Percentiles rank a stretch among this genome's conserved stretches.
phyloP scores from a whole-genome alignment of 768 basidiomycete species.

The Cubamyces lactineus region DNA sequence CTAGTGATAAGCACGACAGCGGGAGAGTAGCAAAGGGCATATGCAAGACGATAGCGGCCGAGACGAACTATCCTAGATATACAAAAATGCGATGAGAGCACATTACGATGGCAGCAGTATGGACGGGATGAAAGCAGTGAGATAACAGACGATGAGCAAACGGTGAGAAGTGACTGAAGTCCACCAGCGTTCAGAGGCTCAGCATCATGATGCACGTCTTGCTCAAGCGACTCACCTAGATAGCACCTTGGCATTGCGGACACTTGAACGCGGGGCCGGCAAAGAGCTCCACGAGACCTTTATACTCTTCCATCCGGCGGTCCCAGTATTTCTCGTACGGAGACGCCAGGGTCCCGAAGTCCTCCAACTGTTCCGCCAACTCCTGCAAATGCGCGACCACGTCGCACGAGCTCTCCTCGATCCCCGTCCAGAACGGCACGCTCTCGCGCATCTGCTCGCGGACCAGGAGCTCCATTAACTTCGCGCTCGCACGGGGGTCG shows the following conservation, averaged over 20 bases:
- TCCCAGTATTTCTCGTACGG: slow-evolving; percentile 24
- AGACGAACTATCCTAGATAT: neutral
- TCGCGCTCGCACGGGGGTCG: neutral
- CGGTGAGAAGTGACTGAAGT: neutral
- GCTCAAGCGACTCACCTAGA: slow-evolving; percentile 15
- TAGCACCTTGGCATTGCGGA: slow-evolving; percentile 20
- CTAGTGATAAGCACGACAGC: neutral
- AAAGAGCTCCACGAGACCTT: slow-evolving; percentile 2
- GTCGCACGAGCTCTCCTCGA: neutral
- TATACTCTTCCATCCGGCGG: slow-evolving; percentile 6
- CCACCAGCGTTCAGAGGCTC: neutral
- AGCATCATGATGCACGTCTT: no score
- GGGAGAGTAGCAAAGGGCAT: neutral
- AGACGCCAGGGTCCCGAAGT: slow-evolving; percentile 13
- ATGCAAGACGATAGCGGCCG: neutral
- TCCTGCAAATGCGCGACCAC: neutral
- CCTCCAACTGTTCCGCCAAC: slow-evolving; percentile 4
- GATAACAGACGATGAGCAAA: neutral
- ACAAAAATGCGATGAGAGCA: neutral
- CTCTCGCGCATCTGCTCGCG: no score
- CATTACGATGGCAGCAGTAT: neutral
- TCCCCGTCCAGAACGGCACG: no score
- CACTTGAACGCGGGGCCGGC: slow-evolving; percentile 13
- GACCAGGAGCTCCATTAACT: neutral
- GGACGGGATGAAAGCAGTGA: neutral